Evolutionary conservation across 306 rosid species (phyloP).

Genomic region (Elaeagnus macrophylla): DNA sequence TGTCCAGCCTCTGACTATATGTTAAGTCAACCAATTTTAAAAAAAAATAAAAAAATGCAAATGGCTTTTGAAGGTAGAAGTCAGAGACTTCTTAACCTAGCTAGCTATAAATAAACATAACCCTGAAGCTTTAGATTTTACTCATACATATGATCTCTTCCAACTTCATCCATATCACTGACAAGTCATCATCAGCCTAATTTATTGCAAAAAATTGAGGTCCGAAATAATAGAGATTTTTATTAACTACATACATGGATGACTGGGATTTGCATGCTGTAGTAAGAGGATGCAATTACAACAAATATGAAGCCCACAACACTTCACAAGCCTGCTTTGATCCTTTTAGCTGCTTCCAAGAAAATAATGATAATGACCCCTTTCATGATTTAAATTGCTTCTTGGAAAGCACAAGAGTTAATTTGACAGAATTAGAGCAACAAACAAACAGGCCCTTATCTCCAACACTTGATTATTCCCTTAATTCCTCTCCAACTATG

Average conservation of each 20-base stretch:
- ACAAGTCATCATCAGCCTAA: too few relatives aligned
- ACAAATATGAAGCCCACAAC: constrained; percentile 9
- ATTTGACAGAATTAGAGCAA: constrained; percentile 46
- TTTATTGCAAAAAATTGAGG: too few relatives aligned
- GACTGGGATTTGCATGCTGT: constrained; percentile 89
- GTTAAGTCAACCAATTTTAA: constrained; percentile 38
- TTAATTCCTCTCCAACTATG: constrained; percentile 27
- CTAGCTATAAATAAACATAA: constrained; percentile 1
- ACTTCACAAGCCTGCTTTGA: neutral
- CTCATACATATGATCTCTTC: constrained; percentile 20
- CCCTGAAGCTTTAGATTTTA: constrained; percentile 13
- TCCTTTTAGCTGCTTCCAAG: constrained; percentile 18
- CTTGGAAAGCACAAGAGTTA: constrained; percentile 33
- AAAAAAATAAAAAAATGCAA: constrained; percentile 9
- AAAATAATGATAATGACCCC: constrained; percentile 26
- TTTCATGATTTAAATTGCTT: constrained; percentile 21
- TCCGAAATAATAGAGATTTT: neutral
- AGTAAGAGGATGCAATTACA: constrained; percentile 41
- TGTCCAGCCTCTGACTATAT: constrained; percentile 34
- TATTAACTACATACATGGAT: constrained; percentile 25
- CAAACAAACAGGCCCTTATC: constrained; percentile 46
- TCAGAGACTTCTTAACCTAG: neutral
- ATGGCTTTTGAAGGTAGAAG: neutral
- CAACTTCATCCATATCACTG: constrained; percentile 17
- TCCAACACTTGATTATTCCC: constrained; percentile 34